These are phyloP conservation scores for Aureobasidium sp. DNA, from an alignment of 2,329 filamentous ascomycete genomes.

Conservation along the genomic window DNA sequence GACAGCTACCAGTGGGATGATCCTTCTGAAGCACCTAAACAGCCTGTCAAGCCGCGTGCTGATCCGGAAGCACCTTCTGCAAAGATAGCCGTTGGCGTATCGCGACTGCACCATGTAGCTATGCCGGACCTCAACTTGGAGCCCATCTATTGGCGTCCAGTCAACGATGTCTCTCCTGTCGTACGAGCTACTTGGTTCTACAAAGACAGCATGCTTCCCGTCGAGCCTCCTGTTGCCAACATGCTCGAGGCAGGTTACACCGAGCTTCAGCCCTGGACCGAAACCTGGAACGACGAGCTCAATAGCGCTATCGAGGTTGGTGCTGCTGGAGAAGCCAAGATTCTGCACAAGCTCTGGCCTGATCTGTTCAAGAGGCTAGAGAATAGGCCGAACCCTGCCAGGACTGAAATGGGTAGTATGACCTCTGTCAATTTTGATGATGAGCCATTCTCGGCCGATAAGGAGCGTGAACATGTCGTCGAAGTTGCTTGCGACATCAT, in stretches of 20 bases:
- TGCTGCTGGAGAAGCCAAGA: conserved; percentile 81
- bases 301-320: conserved; percentile 86
- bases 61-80: conserved; percentile 29
- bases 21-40: conserved; percentile 21
- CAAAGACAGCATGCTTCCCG: conserved; percentile 84
- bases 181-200: conserved; percentile 95
- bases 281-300: conserved; percentile 88
- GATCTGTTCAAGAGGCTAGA: conserved; percentile 48
- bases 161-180: conserved; percentile 79
- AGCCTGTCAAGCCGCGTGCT: conserved; percentile 12
- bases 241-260: conserved; percentile 86
- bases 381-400: conserved; percentile 35
- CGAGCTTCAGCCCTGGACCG: conserved; percentile 77
- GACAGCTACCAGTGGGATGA: conserved; percentile 45
- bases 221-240: conserved; percentile 79
- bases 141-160: conserved; percentile 94
- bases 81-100: conserved; percentile 77
- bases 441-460: conserved; percentile 34
- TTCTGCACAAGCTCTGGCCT: conserved; percentile 76
- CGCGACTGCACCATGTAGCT: conserved; percentile 81
- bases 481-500: conserved; percentile 41
- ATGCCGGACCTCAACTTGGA: conserved; percentile 76
- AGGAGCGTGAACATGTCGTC: conserved; percentile 35
- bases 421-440: conserved; percentile 19
- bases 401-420: conserved; percentile 13